Percentiles rank a stretch among this genome's conserved stretches.
phyloP scores from a whole-genome alignment of 768 basidiomycete species.

The Coprinopsis cinerea region DNA sequence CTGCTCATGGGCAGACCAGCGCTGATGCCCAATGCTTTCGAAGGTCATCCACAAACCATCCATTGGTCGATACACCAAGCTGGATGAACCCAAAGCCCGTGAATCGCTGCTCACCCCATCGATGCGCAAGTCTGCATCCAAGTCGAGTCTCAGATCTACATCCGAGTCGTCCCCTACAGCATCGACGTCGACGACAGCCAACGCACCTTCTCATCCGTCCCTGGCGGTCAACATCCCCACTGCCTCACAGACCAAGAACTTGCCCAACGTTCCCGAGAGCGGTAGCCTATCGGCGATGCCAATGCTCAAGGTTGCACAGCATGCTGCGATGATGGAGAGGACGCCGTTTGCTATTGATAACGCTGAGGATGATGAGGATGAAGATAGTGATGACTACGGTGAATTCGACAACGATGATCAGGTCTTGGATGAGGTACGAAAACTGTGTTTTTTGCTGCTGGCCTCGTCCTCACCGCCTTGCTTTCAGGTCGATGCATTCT shows the following conservation, averaged over 20 bases:
- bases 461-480: neutral
- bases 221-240: slow-evolving; percentile 45
- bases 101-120: slow-evolving; percentile 77
- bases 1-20: neutral
- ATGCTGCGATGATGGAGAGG: slow-evolving; percentile 84
- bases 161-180: slow-evolving; percentile 16
- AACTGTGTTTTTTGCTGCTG: neutral
- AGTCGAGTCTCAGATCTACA: slow-evolving; percentile 36
- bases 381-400: slow-evolving; percentile 55
- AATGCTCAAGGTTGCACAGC: slow-evolving; percentile 69
- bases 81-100: slow-evolving; percentile 84
- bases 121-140: slow-evolving; percentile 55
- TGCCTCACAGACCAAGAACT: slow-evolving; percentile 20
- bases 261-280: slow-evolving; percentile 29
- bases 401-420: slow-evolving; percentile 54
- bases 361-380: slow-evolving; percentile 78
- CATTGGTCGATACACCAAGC: slow-evolving; percentile 76
- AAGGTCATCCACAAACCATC: slow-evolving; percentile 74
- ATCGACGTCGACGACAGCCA: slow-evolving; percentile 24
- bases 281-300: slow-evolving; percentile 51
- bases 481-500: slow-evolving; percentile 15
- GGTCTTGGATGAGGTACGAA: slow-evolving; percentile 79
- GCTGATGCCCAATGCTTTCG: neutral
- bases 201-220: slow-evolving; percentile 24
- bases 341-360: slow-evolving; percentile 98